Evolutionary conservation across 768 basidiomycete genomes (phyloP).

Genomic region (Leccinum incarnatum): DNA sequence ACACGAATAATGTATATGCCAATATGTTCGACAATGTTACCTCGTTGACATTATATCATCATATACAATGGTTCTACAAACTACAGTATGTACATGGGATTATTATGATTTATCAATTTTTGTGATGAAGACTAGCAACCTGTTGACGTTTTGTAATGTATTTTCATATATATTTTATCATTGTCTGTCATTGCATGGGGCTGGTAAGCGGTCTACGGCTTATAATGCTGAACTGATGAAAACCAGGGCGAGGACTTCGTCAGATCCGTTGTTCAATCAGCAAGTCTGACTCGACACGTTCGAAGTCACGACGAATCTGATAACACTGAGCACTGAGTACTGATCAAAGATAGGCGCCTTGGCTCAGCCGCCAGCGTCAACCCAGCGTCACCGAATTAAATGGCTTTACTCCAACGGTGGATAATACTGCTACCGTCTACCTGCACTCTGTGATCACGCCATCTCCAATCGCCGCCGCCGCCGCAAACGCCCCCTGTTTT

Average conservation of each 20-base stretch:
- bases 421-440: not conserved
- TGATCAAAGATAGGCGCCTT: not conserved
- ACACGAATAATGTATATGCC: too few relatives aligned
- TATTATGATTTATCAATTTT: too few relatives aligned
- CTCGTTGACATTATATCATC: too few relatives aligned
- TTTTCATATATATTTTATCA: not conserved
- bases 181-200: not conserved
- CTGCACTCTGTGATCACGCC: not conserved
- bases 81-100: too few relatives aligned
- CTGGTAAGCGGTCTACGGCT: not conserved
- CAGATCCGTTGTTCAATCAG: too few relatives aligned
- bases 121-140: not conserved
- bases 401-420: not conserved
- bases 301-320: not conserved
- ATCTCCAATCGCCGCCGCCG: not conserved
- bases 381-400: not conserved
- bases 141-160: not conserved
- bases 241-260: slow-evolving; percentile 1
- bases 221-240: not conserved
- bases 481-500: not conserved
- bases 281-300: too few relatives aligned
- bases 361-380: not conserved
- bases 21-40: too few relatives aligned
- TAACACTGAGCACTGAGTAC: not conserved
- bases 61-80: too few relatives aligned